A percentile compares a stretch with the other conserved stretches of the same genome.
Conservation (phyloP, 495 filamentous ascomycete species). For the Bombardia bombarda region DNA sequence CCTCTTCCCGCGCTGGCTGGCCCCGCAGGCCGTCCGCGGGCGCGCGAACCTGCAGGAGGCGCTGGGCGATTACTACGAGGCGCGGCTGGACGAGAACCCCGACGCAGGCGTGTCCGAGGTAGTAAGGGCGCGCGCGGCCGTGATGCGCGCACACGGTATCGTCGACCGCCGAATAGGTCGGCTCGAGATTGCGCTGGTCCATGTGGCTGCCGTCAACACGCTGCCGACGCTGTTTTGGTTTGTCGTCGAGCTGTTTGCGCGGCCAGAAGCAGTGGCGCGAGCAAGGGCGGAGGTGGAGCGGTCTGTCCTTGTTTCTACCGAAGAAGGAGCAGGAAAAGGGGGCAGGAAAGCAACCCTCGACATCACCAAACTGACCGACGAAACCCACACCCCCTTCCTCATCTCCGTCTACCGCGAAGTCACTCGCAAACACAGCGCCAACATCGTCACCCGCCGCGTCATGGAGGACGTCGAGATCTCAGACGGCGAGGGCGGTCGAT, state of each 20-base stretch:
- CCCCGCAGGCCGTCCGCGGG: neutral
- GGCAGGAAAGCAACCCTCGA: neutral
- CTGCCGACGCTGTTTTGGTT: conserved; percentile 14
- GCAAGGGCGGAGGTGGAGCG: conserved; percentile 6
- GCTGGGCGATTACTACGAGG: neutral
- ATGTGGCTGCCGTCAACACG: conserved; percentile 10
- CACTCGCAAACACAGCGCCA: conserved; percentile 10
- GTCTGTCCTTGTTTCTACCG: neutral
- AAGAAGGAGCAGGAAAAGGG: neutral
- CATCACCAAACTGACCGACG: neutral
- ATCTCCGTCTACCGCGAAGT: conserved; percentile 13
- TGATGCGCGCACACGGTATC: neutral
- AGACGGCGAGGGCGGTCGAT: conserved; percentile 9
- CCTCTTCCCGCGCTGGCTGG: neutral
- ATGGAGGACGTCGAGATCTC: conserved; percentile 23
- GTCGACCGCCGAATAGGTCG: neutral
- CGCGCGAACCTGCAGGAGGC: neutral
- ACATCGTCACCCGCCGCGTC: conserved; percentile 14
- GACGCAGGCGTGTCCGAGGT: conserved; percentile 4
- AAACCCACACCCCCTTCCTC: conserved; percentile 7
- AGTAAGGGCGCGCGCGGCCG: conserved; percentile 1
- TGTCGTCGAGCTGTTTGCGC: conserved; percentile 8
- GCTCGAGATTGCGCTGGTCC: conserved; percentile 8
- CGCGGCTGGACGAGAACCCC: neutral
- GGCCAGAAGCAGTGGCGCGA: conserved; percentile 3